Percentiles rank a stretch among this genome's conserved stretches.
These are phyloP conservation scores for Solanum tacnaense DNA, from an alignment of 257 asterid species.

Conservation along the genomic window DNA sequence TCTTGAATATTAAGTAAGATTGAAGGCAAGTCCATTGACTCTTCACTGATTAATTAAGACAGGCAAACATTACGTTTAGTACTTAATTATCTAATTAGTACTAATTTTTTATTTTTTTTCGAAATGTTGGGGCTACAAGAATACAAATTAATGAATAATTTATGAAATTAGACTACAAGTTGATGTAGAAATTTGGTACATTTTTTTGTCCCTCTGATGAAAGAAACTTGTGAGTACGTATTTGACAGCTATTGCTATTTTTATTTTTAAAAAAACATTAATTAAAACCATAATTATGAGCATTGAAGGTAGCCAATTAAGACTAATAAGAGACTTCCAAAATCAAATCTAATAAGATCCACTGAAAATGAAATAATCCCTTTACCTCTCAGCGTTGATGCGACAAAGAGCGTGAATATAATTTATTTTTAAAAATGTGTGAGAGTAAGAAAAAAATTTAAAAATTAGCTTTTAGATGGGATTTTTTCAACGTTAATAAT, in stretches of 20 bases:
- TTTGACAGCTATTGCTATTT: background rate
- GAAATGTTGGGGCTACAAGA: background rate
- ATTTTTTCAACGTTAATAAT: background rate
- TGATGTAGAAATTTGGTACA: background rate
- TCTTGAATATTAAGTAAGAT: slow-evolving; percentile 11
- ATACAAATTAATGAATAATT: background rate
- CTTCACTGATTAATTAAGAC: background rate
- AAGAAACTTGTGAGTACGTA: background rate
- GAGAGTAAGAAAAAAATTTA: rapidly evolving
- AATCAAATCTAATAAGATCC: background rate
- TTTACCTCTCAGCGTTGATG: background rate
- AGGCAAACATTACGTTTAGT: background rate
- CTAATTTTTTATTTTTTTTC: background rate
- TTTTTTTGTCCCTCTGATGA: background rate
- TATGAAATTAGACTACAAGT: background rate
- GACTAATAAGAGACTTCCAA: background rate
- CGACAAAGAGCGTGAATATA: background rate
- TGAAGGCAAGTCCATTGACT: slow-evolving; percentile 18
- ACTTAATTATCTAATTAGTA: background rate
- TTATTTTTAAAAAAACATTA: background rate
- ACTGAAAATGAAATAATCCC: background rate
- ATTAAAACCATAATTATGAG: background rate
- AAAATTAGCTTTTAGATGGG: background rate
- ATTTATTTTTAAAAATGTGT: too few species aligned
- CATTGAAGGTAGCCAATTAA: background rate